These are phyloP conservation scores for Leucosporidium scottii DNA, from an alignment of 768 basidiomycete genomes.

Conservation along the genomic window DNA sequence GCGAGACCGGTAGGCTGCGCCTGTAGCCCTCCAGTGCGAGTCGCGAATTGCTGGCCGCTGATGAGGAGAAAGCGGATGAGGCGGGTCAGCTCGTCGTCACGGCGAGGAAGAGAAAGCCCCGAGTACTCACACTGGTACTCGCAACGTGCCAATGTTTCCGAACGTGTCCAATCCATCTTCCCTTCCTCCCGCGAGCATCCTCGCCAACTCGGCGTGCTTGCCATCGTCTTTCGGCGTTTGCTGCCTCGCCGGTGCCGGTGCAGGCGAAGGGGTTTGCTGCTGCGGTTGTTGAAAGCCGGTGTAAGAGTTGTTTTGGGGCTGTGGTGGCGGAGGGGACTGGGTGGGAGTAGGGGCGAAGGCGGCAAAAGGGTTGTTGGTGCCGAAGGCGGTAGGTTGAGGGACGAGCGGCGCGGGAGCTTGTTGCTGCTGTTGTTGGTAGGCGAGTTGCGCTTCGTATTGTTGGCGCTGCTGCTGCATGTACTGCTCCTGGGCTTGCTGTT, in stretches of 20 bases:
- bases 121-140: constrained; percentile 29
- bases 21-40: constrained; percentile 17
- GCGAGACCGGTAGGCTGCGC: background rate
- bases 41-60: background rate
- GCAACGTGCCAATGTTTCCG: constrained; percentile 70
- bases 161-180: constrained; percentile 91
- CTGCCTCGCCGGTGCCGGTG: constrained; percentile 42
- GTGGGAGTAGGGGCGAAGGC: constrained; percentile 36
- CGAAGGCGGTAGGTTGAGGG: constrained; percentile 46
- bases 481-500: constrained; percentile 47
- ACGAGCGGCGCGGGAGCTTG: constrained; percentile 39
- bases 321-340: constrained; percentile 27
- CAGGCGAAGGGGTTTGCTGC: constrained; percentile 42
- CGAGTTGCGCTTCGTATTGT: constrained; percentile 32
- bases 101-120: background rate
- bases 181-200: constrained; percentile 64
- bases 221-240: constrained; percentile 51
- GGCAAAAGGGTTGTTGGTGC: constrained; percentile 96
- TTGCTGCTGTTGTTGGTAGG: constrained; percentile 35
- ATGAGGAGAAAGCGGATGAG: background rate
- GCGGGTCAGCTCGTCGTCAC: background rate
- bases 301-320: constrained; percentile 36
- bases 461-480: constrained; percentile 38
- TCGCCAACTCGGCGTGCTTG: constrained; percentile 65
- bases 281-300: constrained; percentile 28